Evolutionary conservation across 148 eudicot species (phyloP).

Genomic region (Simmondsia chinensis): DNA sequence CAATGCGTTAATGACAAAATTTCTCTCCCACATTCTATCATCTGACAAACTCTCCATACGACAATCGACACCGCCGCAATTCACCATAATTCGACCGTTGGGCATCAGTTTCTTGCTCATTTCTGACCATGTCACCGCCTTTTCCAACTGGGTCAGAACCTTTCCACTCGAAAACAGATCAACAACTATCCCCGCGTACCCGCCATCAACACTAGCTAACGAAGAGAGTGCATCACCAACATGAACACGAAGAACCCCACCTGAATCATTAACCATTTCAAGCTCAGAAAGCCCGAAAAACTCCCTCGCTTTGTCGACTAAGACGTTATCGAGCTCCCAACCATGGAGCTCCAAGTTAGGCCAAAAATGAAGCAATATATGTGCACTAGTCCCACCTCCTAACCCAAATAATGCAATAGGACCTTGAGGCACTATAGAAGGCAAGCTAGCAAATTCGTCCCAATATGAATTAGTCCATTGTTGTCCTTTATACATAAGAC

Average conservation of each 20-base stretch:
- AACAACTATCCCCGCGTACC: conserved; percentile 82
- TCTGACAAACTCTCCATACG: conserved; percentile 1
- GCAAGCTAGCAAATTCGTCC: conserved; percentile 78
- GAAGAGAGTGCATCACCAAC: conserved; percentile 78
- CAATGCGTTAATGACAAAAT: conserved; percentile 51
- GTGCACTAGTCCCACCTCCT: conserved; percentile 86
- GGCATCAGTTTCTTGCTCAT: conserved; percentile 59
- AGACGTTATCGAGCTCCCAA: conserved; percentile 78
- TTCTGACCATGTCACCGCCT: conserved; percentile 60
- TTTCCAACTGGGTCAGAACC: conserved; percentile 59
- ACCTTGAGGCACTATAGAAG: conserved; percentile 66
- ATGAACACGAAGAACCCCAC: conserved; percentile 55
- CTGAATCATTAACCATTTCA: conserved; percentile 39
- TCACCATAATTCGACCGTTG: conserved; percentile 82
- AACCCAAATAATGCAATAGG: conserved; percentile 80
- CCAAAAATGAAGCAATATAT: conserved; percentile 60
- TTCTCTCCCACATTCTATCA: conserved; percentile 36
- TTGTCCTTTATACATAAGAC: conserved; percentile 37
- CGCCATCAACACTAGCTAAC: conserved; percentile 43
- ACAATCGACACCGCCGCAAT: conserved; percentile 58
- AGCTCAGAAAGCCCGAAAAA: conserved; percentile 57
- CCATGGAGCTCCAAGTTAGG: conserved; percentile 69
- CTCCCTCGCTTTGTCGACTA: conserved; percentile 60
- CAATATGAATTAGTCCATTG: conserved; percentile 84
- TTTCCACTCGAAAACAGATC: conserved; percentile 76